A percentile compares a stretch with the other conserved stretches of the same genome.
Conservation (phyloP, 1,284 basidiomycete species). For the Moniliella sp. region DNA sequence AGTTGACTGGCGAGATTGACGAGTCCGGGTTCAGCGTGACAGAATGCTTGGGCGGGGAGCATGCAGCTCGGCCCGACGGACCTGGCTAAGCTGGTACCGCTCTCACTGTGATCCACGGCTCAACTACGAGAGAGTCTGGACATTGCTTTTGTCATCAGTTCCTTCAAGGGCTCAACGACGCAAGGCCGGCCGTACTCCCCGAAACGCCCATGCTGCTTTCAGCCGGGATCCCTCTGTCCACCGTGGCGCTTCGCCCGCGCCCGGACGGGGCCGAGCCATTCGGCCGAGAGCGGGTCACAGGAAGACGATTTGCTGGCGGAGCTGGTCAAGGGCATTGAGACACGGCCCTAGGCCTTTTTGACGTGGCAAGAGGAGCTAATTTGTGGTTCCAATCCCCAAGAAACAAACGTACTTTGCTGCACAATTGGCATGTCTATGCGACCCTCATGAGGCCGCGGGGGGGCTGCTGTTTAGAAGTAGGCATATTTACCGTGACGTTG, state of each 20-base stretch:
- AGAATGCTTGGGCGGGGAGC: conserved; percentile 42
- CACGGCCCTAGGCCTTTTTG: not conserved
- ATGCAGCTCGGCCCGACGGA: conserved; percentile 42
- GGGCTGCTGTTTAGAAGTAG: no score
- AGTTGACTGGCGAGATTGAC: conserved; percentile 84
- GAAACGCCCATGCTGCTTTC: no score
- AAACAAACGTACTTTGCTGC: no score
- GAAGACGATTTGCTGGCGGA: not conserved
- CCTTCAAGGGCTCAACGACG: conserved; percentile 16
- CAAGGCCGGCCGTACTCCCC: not conserved
- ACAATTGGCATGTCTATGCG: no score
- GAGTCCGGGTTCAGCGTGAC: conserved; percentile 74
- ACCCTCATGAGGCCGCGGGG: no score
- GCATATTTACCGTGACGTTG: no score
- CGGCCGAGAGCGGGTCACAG: no score
- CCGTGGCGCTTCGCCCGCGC: no score
- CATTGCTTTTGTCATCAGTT: conserved; percentile 24
- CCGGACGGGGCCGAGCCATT: not conserved
- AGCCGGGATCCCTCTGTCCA: no score
- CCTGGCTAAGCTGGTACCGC: conserved; percentile 39
- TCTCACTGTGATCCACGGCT: conserved; percentile 34
- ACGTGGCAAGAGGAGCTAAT: no score
- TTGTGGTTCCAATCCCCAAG: no score
- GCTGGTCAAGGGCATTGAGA: not conserved
- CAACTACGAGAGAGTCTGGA: conserved; percentile 41